Percentiles rank a stretch among this genome's conserved stretches.
phyloP scores from a whole-genome alignment of 2,329 filamentous ascomycete species.

The Calonectria leucothoes region DNA sequence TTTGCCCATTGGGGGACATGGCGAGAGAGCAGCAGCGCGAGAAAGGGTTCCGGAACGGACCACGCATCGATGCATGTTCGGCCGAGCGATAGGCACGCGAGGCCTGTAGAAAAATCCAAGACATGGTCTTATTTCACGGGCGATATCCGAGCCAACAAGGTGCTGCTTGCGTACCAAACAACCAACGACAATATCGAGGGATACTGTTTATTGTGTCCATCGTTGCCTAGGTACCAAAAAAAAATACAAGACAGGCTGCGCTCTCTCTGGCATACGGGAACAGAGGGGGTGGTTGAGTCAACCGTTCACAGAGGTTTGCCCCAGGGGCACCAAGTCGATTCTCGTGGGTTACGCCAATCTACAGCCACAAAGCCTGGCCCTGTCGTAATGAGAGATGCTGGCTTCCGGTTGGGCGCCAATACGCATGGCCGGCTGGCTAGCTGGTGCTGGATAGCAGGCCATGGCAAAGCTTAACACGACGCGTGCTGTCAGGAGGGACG shows the following conservation, averaged over 20 bases:
- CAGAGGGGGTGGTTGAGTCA: background rate
- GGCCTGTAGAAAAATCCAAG: background rate
- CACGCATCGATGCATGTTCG: background rate
- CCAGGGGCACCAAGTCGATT: background rate
- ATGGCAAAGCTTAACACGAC: background rate
- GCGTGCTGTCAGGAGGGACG: background rate
- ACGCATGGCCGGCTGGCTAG: background rate
- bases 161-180: background rate
- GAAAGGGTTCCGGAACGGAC: background rate
- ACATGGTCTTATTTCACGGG: slow-evolving; percentile 2
- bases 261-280: background rate
- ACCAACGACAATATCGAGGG: background rate
- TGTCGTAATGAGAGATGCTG: background rate
- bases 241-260: background rate
- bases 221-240: background rate
- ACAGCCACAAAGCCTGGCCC: background rate
- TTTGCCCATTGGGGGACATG: background rate
- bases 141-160: background rate
- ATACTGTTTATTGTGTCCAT: background rate
- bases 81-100: slow-evolving; percentile 1
- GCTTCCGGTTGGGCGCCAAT: background rate
- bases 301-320: background rate
- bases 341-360: background rate
- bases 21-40: background rate
- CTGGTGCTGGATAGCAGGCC: background rate